phyloP scores from a whole-genome alignment of 495 filamentous ascomycete species.

The Daldinia concentrica region DNA sequence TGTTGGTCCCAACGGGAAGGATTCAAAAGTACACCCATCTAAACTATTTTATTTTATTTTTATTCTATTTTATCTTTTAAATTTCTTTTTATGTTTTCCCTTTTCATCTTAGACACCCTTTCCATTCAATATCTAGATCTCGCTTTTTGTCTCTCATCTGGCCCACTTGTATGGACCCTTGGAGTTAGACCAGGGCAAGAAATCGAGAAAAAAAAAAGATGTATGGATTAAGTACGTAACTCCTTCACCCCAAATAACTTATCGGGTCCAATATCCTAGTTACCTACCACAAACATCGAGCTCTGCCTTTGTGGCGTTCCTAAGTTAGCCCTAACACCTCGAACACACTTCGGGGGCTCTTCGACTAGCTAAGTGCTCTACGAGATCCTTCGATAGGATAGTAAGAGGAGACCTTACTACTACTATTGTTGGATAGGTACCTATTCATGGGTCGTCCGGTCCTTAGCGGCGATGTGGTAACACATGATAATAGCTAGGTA shows the following conservation, averaged over 20 bases:
- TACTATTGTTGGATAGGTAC: constrained; percentile 37
- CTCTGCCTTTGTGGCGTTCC: constrained; percentile 25
- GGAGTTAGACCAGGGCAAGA: constrained; percentile 24
- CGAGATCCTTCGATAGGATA: constrained; percentile 6
- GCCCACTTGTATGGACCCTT: constrained; percentile 33
- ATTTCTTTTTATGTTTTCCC: constrained; percentile 13
- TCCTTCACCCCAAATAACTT: constrained; percentile 24
- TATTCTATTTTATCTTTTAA: no score
- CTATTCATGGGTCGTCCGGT: constrained; percentile 16
- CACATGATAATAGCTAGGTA: constrained; percentile 35
- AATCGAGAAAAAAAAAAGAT: constrained; percentile 37
- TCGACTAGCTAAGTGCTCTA: constrained; percentile 12
- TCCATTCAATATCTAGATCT: constrained; percentile 17
- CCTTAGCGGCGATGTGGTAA: constrained; percentile 35
- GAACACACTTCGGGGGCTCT: constrained; percentile 25
- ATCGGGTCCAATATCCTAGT: constrained; percentile 20
- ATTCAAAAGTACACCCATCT: constrained; percentile 16
- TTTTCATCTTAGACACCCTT: constrained; percentile 15
- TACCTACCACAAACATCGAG: constrained; percentile 24
- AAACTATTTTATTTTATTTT: constrained; percentile 12
- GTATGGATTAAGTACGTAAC: constrained; percentile 37
- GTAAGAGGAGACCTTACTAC: constrained; percentile 1
- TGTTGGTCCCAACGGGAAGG: constrained; percentile 37
- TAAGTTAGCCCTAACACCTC: constrained; percentile 19
- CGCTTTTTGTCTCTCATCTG: constrained; percentile 5